Percentiles rank a stretch among this genome's conserved stretches.
phyloP scores from a whole-genome alignment of 768 basidiomycete species.

The Suillus hirtellus region DNA sequence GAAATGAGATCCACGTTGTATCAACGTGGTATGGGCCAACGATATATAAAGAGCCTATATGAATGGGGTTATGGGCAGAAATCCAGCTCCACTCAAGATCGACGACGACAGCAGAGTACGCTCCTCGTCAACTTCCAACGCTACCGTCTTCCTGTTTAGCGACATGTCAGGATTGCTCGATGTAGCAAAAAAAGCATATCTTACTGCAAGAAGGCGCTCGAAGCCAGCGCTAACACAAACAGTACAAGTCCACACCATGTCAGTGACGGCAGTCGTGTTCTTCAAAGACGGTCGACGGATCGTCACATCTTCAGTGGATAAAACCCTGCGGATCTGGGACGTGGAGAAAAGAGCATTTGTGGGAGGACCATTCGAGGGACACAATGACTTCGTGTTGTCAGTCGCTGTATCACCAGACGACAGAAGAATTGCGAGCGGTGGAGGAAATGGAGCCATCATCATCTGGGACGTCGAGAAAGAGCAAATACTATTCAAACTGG shows the following conservation, averaged over 20 bases:
- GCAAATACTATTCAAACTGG: too few species aligned
- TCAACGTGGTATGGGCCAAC: background rate
- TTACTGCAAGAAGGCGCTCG: background rate
- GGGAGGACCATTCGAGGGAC: conserved; percentile 21
- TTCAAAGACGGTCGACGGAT: conserved; percentile 28
- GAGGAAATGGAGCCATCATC: too few species aligned
- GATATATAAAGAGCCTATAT: background rate
- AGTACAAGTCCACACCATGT: background rate
- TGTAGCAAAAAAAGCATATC: background rate
- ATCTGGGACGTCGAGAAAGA: too few species aligned
- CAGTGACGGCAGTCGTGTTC: conserved; percentile 24
- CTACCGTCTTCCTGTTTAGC: background rate
- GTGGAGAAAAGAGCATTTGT: conserved; percentile 20
- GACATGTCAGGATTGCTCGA: background rate
- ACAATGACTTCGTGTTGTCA: background rate
- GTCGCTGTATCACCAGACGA: too few species aligned
- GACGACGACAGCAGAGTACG: background rate
- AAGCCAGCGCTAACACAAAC: background rate
- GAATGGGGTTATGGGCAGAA: background rate
- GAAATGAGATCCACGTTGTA: background rate
- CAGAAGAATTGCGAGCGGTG: too few species aligned
- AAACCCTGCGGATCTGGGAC: conserved; percentile 30
- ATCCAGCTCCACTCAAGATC: background rate
- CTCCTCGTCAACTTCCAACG: background rate
- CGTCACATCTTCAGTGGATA: conserved; percentile 26